Conservation (phyloP, 208 protist genomes). For the Leishmania major region DNA sequence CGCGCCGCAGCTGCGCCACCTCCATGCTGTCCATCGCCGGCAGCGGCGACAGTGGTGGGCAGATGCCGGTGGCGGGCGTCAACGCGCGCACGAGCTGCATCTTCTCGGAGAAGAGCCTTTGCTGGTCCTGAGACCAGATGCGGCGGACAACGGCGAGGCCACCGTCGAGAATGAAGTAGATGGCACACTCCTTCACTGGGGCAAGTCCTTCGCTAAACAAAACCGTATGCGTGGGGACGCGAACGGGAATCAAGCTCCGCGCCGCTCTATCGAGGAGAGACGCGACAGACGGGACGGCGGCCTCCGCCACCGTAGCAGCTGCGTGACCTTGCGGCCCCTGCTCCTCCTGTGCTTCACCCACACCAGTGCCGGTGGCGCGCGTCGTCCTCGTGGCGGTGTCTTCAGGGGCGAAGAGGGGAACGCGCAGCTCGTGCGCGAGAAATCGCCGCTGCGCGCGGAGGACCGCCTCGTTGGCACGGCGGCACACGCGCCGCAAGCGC, state of each 20-base stretch:
- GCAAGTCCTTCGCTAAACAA: slow-evolving; percentile 60
- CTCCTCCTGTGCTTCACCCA: not conserved
- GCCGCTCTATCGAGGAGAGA: slow-evolving; percentile 28
- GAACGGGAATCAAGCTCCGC: slow-evolving; percentile 51
- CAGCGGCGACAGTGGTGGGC: slow-evolving; percentile 10
- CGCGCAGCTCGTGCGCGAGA: slow-evolving; percentile 37
- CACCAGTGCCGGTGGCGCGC: not conserved
- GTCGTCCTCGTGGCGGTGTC: no score
- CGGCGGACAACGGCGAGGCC: slow-evolving; percentile 49
- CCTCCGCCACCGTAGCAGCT: not conserved
- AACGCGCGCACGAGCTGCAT: slow-evolving; percentile 18
- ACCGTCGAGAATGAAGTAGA: slow-evolving; percentile 75
- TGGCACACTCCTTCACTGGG: slow-evolving; percentile 40
- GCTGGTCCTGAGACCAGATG: slow-evolving; percentile 38
- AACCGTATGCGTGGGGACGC: slow-evolving; percentile 41
- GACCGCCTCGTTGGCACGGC: slow-evolving; percentile 37
- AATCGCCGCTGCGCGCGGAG: slow-evolving; percentile 41
- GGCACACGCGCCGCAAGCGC: slow-evolving; percentile 32
- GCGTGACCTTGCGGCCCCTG: not conserved
- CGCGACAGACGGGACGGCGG: not conserved
- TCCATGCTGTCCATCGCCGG: slow-evolving; percentile 51
- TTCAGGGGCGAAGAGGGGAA: slow-evolving; percentile 19
- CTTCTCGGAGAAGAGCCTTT: slow-evolving; percentile 20
- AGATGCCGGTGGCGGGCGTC: slow-evolving; percentile 13
- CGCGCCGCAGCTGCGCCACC: slow-evolving; percentile 49